Percentiles rank a stretch among this genome's conserved stretches.
Conservation (phyloP, 2,329 filamentous ascomycete species). For the Thyridium curvatum region DNA sequence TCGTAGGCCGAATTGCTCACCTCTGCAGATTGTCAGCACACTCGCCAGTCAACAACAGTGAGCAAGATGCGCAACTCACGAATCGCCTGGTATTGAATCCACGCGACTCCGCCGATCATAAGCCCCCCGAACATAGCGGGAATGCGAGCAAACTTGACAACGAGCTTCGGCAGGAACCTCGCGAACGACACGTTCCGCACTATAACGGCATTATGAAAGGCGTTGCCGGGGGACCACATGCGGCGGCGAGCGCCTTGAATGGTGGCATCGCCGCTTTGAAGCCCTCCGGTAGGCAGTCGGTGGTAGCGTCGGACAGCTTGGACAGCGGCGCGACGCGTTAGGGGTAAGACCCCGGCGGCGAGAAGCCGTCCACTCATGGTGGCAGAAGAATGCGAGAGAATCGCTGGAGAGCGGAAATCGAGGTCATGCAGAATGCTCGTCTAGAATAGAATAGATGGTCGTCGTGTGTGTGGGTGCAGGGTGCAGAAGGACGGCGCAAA, state of each 20-base stretch:
- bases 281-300: constrained; percentile 60
- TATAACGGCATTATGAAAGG: constrained; percentile 73
- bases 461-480: background rate
- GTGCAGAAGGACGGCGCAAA: no score
- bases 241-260: constrained; percentile 55
- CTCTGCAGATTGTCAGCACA: constrained; percentile 36
- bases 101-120: constrained; percentile 80
- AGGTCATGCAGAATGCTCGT: no score
- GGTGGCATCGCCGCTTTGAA: constrained; percentile 56
- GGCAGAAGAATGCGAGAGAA: constrained; percentile 9
- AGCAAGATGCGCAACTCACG: constrained; percentile 47
- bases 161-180: constrained; percentile 72
- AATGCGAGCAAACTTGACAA: constrained; percentile 81
- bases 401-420: background rate
- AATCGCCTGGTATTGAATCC: constrained; percentile 92
- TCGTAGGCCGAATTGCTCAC: constrained; percentile 74
- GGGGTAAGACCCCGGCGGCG: constrained; percentile 64
- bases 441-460: no score
- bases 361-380: constrained; percentile 69
- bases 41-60: background rate
- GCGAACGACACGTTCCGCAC: constrained; percentile 59
- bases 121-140: constrained; percentile 89
- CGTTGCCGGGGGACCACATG: constrained; percentile 74
- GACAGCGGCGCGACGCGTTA: constrained; percentile 54
- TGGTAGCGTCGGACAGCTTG: constrained; percentile 58